These are phyloP conservation scores for Neospora caninum DNA, from an alignment of 169 alveolate genomes.

Conservation along the genomic window DNA sequence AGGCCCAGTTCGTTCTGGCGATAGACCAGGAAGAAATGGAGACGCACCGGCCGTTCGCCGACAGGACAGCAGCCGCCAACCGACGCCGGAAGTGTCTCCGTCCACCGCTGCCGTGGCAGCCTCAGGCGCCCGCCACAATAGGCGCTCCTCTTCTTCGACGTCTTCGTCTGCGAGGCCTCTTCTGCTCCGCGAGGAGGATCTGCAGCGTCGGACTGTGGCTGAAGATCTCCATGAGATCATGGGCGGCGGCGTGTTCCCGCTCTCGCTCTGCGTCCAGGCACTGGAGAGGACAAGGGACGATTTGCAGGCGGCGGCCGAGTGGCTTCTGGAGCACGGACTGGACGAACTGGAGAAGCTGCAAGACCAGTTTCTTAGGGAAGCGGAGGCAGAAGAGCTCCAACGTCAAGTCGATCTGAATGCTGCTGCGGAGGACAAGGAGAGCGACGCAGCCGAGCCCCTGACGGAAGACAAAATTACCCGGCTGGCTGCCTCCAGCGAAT, in stretches of 20 bases:
- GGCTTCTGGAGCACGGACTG: slow-evolving; percentile 71
- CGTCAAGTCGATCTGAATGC: background rate
- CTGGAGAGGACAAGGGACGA: slow-evolving; percentile 70
- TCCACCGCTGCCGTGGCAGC: background rate
- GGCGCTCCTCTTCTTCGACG: background rate
- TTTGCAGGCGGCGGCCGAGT: slow-evolving; percentile 71
- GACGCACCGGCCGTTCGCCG: too few relatives aligned
- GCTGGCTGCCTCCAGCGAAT: too few relatives aligned
- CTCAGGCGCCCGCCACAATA: background rate
- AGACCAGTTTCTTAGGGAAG: slow-evolving; percentile 51
- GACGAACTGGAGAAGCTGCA: slow-evolving; percentile 66
- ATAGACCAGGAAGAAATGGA: too few relatives aligned
- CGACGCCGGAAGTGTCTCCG: background rate
- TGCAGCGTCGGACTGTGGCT: slow-evolving; percentile 73
- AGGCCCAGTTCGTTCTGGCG: too few relatives aligned
- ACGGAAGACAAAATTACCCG: too few relatives aligned
- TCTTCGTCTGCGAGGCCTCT: background rate
- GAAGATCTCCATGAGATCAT: slow-evolving; percentile 70
- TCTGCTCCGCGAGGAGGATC: slow-evolving; percentile 64
- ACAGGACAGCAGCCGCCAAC: too few relatives aligned
- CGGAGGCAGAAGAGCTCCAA: slow-evolving; percentile 45
- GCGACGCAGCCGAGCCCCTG: background rate
- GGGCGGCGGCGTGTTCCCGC: slow-evolving; percentile 70
- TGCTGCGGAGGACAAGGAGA: background rate
- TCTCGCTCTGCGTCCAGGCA: slow-evolving; percentile 68